Base-by-base conservation (phyloP, 2,329 filamentous ascomycete genomes). In the Apiospora malaysiana region DNA sequence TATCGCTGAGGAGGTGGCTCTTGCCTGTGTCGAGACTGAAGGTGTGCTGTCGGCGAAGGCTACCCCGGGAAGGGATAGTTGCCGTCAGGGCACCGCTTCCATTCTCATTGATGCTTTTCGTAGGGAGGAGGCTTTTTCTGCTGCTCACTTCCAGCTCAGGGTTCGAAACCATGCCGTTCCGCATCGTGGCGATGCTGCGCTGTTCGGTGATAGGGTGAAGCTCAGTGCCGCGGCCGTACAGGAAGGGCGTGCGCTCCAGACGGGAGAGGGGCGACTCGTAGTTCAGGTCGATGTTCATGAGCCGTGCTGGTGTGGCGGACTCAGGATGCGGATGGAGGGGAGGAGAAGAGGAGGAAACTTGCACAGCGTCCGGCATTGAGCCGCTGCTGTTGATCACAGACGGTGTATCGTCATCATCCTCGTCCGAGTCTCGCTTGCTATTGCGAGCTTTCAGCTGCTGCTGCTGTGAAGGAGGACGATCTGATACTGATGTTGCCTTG, bases 171-270 rank as follows among this genome's bases (percentile, higher is more conserved):
- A 46, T 68, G 5, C 45, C 46, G 37, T 32, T 68, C 18, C 67
- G 67, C 46, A 68, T 9, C 27, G 67, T 68, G 21, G 46, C 32
- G 25, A 68, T 23, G 46, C 67, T 68, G 67, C 67, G 46, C 46
- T 68, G 67, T n/a, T 68, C 67, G 9, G 67, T 68, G 67, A 68
- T 68, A 21, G 67, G 67, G 32, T 42, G 8, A 32, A 68, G 45
- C 21, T 23, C 47, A 5, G 67, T 68, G 67, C 67, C 67, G 32
- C 25, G 46, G 46, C 67, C 67, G 47, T 68, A 68, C 18, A 42
- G 47, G 46, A 68, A 68, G 27, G 67, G 67, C 18, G 67, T 56
- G 45, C 42, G 37, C 46, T 68, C 67, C 5, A 68, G 67, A 32
- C 67, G 67, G n/a, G 67, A 40, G 10, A 56, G 67, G 45, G 67